Evolutionary conservation across 2,329 filamentous ascomycete genomes (phyloP).

Genomic region (Ascomycota sp.): DNA sequence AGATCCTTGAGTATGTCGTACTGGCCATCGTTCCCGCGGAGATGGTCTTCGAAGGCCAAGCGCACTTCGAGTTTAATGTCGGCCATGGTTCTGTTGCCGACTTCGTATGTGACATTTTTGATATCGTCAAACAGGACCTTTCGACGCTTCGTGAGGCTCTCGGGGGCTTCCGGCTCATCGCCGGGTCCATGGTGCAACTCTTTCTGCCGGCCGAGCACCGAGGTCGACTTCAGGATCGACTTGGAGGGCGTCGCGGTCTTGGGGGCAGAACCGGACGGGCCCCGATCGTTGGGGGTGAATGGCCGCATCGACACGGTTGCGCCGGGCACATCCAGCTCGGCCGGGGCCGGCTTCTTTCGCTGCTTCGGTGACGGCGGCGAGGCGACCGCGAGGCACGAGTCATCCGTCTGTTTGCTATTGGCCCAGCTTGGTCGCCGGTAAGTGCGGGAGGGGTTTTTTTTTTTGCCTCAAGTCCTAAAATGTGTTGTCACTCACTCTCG

Average conservation of each 20-base stretch:
- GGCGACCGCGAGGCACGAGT: too few species aligned
- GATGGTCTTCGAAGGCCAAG: slow-evolving; percentile 34
- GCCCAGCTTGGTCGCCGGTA: too few species aligned
- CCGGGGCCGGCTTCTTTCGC: too few species aligned
- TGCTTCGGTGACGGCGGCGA: too few species aligned
- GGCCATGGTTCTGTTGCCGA: slow-evolving; percentile 29
- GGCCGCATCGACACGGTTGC: slow-evolving; percentile 9
- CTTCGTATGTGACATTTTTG: slow-evolving; percentile 34
- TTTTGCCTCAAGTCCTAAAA: too few species aligned
- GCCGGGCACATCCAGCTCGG: too few species aligned
- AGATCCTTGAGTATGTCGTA: slow-evolving; percentile 41
- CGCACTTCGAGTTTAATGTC: slow-evolving; percentile 34
- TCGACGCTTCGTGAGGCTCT: slow-evolving; percentile 30
- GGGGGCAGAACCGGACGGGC: slow-evolving; percentile 12
- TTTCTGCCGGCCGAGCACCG: slow-evolving; percentile 23
- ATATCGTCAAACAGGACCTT: slow-evolving; percentile 39
- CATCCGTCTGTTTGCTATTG: too few species aligned
- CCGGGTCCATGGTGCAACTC: slow-evolving; percentile 21
- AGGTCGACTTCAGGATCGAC: slow-evolving; percentile 30
- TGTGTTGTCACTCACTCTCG: too few species aligned
- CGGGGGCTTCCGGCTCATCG: slow-evolving; percentile 16
- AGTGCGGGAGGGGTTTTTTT: too few species aligned
- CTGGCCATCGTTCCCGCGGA: slow-evolving; percentile 34
- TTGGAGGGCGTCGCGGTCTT: slow-evolving; percentile 23
- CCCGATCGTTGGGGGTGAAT: slow-evolving; percentile 14